Evolutionary conservation across 768 basidiomycete genomes (phyloP).

Genomic region (Pulveroboletus sp.): DNA sequence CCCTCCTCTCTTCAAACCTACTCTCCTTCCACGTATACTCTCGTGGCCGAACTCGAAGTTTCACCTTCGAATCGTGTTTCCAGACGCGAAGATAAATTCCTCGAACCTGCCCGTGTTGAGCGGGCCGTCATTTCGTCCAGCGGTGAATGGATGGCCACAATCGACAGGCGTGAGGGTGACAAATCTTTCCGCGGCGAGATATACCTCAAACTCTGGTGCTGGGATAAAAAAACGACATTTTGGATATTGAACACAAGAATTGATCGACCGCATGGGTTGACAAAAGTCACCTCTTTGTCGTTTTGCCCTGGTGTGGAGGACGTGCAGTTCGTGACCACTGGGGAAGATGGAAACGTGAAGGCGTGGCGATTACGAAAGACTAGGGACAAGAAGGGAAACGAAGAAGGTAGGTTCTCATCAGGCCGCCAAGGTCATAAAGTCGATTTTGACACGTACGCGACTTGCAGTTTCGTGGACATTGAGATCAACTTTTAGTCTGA

Average conservation of each 20-base stretch:
- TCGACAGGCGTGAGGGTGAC: slow-evolving; percentile 70
- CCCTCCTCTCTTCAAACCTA: slow-evolving; percentile 93
- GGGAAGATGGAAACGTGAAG: slow-evolving; percentile 72
- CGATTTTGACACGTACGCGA: background rate
- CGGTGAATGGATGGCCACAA: slow-evolving; percentile 90
- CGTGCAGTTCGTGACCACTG: slow-evolving; percentile 63
- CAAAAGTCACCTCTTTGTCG: slow-evolving; percentile 54
- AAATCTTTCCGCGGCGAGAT: slow-evolving; percentile 61
- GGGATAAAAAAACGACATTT: slow-evolving; percentile 57
- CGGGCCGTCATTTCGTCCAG: slow-evolving; percentile 56
- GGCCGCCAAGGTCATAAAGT: background rate
- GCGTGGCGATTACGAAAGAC: slow-evolving; percentile 64
- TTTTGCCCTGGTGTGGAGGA: slow-evolving; percentile 55
- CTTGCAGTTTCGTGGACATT: slow-evolving; percentile 62
- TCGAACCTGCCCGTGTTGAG: slow-evolving; percentile 76
- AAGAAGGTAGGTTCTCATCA: slow-evolving; percentile 44
- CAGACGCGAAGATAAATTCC: slow-evolving; percentile 66
- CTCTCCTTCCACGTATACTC: slow-evolving; percentile 63
- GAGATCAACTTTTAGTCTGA: slow-evolving; percentile 67
- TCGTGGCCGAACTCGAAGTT: slow-evolving; percentile 85
- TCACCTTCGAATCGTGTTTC: slow-evolving; percentile 91
- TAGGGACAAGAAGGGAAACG: slow-evolving; percentile 41
- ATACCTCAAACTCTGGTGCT: slow-evolving; percentile 88
- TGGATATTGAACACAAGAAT: slow-evolving; percentile 86
- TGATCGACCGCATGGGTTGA: slow-evolving; percentile 77